Base-by-base conservation (phyloP, 108 stramenopile genomes). In the Discostella stelligeroides region DNA sequence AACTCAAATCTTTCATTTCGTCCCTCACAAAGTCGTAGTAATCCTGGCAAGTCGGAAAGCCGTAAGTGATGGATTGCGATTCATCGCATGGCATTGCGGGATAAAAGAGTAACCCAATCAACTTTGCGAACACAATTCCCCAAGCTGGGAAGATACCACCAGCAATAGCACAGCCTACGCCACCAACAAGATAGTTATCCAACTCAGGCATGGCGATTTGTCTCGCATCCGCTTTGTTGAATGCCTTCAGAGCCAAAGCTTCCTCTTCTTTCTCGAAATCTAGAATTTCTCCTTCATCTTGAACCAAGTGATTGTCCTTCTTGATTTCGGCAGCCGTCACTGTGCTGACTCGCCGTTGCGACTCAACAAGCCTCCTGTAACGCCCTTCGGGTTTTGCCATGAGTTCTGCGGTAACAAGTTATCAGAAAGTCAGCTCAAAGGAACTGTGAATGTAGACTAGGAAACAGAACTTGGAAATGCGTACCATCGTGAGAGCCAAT, bases 61-160 rank as follows among this genome's bases (percentile, higher is more conserved):
- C 72, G 18, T 73, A 63, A 7, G 61, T 48, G 9, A 49, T 21
- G 18, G 39, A 24, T 7, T 34, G 60, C 7, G 51, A 68, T 25
- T 69, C 75, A 30, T 64, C 54, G 57, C 93, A 94, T 23, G 60
- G 47, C 14, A 79, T 48, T n/a, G 82, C 82, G 0, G 63, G 66
- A 14, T 64, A 60, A 66, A 88, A 94, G 17, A 91, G 58, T 2
- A 91, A 61, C 12, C 83, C 86, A 68, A 94, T 90, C 69, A 86
- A 86, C 48, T 82, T 65, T 1, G 73, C 69, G 51, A 91, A 88
- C 6, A 88, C 43, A 13, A 86, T 59, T 37, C 88, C 91, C 88
- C 88, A 92, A 3, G 68, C 66, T 6, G 90, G 90, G 30, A 88
- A 90, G 11, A 94, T 85, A 11, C 73, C 71, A 39, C 93, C 93